These are phyloP conservation scores for Hypoxylon lienhwacheense DNA, from an alignment of 495 filamentous ascomycete genomes.

Conservation along the genomic window DNA sequence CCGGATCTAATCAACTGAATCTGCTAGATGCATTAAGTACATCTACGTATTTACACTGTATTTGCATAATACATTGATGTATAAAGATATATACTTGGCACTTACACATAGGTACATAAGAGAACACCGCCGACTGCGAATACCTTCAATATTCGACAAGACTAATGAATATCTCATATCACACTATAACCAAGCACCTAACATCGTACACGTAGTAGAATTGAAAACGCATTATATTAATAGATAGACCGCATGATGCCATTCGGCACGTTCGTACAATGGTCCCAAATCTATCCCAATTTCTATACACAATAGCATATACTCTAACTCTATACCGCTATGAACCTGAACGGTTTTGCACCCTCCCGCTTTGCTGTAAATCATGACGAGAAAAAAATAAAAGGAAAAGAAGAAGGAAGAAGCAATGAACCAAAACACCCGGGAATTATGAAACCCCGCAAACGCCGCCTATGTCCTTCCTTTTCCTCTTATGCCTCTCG, in stretches of 20 bases:
- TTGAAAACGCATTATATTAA: conserved; percentile 23
- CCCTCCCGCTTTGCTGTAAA: conserved; percentile 23
- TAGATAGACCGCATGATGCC: conserved; percentile 7
- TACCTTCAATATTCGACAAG: too few relatives aligned
- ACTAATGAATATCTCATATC: too few relatives aligned
- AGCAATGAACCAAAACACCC: too few relatives aligned
- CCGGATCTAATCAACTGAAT: too few relatives aligned
- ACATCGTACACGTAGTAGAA: too few relatives aligned
- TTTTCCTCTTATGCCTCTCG: conserved; percentile 11
- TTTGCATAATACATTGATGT: too few relatives aligned
- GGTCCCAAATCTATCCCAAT: conserved; percentile 12
- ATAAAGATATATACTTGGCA: not conserved
- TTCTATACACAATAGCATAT: conserved; percentile 30
- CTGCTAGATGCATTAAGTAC: too few relatives aligned
- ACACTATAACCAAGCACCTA: too few relatives aligned
- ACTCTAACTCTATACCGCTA: conserved; percentile 29
- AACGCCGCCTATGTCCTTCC: conserved; percentile 22
- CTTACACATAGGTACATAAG: not conserved
- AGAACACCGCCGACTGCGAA: too few relatives aligned
- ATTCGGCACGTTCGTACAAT: conserved; percentile 10
- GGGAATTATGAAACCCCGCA: conserved; percentile 7
- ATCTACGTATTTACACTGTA: too few relatives aligned
- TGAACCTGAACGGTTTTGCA: conserved; percentile 30
- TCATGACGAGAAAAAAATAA: not conserved
- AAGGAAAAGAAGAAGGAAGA: too few relatives aligned